Evolutionary conservation across 768 basidiomycete species (phyloP).

Genomic region (Boletellus ananiceps): DNA sequence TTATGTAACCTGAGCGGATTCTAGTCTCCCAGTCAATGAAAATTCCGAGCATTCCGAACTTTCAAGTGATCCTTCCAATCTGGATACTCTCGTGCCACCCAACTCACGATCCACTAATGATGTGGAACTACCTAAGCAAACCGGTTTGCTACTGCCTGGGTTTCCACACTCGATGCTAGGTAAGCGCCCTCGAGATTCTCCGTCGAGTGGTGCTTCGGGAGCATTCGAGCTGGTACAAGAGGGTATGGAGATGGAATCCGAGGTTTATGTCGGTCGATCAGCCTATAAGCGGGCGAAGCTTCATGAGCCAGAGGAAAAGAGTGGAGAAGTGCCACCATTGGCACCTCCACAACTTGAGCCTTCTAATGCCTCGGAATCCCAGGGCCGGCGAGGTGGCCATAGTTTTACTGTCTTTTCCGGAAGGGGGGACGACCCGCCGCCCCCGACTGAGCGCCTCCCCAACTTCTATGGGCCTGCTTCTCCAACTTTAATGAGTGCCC

Average conservation of each 20-base stretch:
- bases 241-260: slow-evolving; percentile 36
- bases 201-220: slow-evolving; percentile 39
- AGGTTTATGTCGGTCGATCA: slow-evolving; percentile 39
- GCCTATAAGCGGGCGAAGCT: slow-evolving; percentile 51
- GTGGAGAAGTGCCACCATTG: slow-evolving; percentile 10
- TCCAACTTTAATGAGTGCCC: slow-evolving; percentile 33
- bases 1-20: slow-evolving; percentile 10
- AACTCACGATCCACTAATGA: slow-evolving; percentile 8
- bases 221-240: slow-evolving; percentile 42
- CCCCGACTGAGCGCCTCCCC: slow-evolving; percentile 49
- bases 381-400: slow-evolving; percentile 29
- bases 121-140: slow-evolving; percentile 10
- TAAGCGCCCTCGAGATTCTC: slow-evolving; percentile 59
- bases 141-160: slow-evolving; percentile 30
- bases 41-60: slow-evolving; percentile 16
- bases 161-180: slow-evolving; percentile 50
- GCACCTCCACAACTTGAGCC: slow-evolving; percentile 15
- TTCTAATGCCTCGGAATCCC: slow-evolving; percentile 10
- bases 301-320: slow-evolving; percentile 24
- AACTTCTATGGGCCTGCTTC: slow-evolving; percentile 46
- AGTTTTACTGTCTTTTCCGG: slow-evolving; percentile 50
- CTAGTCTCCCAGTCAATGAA: slow-evolving; percentile 20
- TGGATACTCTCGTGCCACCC: slow-evolving; percentile 10
- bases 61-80: slow-evolving; percentile 20
- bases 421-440: slow-evolving; percentile 40